These are phyloP conservation scores for Trichophyton equinum DNA, from an alignment of 2,329 filamentous ascomycete genomes.

Conservation along the genomic window DNA sequence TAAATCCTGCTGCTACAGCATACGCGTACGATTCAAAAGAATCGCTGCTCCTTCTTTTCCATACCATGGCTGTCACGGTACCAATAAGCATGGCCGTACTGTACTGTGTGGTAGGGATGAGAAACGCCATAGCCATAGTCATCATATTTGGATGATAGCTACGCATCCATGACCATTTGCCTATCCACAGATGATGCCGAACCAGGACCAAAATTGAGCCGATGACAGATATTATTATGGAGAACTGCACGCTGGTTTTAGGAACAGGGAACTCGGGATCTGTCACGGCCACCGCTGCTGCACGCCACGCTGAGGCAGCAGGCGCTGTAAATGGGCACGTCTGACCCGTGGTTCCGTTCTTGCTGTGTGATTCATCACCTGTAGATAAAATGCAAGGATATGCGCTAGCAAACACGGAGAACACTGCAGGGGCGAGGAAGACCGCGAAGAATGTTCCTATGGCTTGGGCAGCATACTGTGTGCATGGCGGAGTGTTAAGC, in stretches of 20 bases:
- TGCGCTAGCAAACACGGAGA: slow-evolving; percentile 54
- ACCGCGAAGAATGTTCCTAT: slow-evolving; percentile 52
- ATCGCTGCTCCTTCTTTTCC: slow-evolving; percentile 42
- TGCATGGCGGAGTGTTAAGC: slow-evolving; percentile 49
- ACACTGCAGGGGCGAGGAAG: slow-evolving; percentile 54
- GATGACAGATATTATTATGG: slow-evolving; percentile 40
- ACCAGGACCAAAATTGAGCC: slow-evolving; percentile 4
- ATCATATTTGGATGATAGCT: slow-evolving; percentile 10
- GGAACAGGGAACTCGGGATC: slow-evolving; percentile 46
- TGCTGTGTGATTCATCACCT: slow-evolving; percentile 18
- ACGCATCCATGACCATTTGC: slow-evolving; percentile 7
- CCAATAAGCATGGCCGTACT: slow-evolving; percentile 48
- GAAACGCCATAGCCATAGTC: slow-evolving; percentile 45
- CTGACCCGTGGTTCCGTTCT: background rate
- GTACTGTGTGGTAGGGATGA: slow-evolving; percentile 45
- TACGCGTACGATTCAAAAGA: slow-evolving; percentile 49
- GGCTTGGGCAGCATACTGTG: slow-evolving; percentile 55
- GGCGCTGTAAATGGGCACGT: slow-evolving; percentile 49
- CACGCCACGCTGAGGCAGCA: slow-evolving; percentile 53
- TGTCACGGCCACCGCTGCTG: slow-evolving; percentile 51
- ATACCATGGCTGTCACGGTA: slow-evolving; percentile 39
- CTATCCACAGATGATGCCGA: slow-evolving; percentile 7
- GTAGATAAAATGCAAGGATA: slow-evolving; percentile 51
- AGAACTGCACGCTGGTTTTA: slow-evolving; percentile 36
- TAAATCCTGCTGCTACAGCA: slow-evolving; percentile 47